These are phyloP conservation scores for Trichoderma afroharzianum DNA, from an alignment of 2,329 filamentous ascomycete species.

Conservation along the genomic window DNA sequence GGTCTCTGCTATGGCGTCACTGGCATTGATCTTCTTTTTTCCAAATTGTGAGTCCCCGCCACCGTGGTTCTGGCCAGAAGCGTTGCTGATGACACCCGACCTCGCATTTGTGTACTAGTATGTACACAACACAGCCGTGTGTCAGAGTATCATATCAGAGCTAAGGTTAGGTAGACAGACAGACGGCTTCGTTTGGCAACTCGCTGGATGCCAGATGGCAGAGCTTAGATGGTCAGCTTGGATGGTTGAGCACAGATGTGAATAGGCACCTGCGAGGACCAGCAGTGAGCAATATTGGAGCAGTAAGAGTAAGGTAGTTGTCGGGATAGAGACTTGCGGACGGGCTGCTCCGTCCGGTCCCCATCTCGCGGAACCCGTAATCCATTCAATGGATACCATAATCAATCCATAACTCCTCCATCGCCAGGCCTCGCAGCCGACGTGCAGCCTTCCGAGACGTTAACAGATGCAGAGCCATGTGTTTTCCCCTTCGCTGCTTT, in stretches of 20 bases:
- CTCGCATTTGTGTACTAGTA: not conserved
- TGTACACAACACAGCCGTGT: not conserved
- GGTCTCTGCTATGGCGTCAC: slow-evolving; percentile 30
- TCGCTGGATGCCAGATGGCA: not conserved
- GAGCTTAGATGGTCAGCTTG: not conserved
- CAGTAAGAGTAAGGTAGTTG: not conserved
- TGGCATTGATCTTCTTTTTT: slow-evolving; percentile 25
- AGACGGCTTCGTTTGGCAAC: not conserved
- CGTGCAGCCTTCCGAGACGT: not conserved
- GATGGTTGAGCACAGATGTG: not conserved
- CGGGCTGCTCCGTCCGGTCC: not conserved
- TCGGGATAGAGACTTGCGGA: not conserved
- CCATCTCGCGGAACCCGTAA: not conserved
- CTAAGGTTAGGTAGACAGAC: not conserved
- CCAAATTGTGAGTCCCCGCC: slow-evolving; percentile 26
- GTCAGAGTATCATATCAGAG: not conserved
- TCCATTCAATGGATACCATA: not conserved
- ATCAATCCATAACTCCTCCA: not conserved
- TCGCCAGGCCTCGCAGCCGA: not conserved
- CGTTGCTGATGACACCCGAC: slow-evolving; percentile 7
- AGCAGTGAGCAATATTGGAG: not conserved
- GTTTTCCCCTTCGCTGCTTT: not conserved
- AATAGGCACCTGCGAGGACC: not conserved
- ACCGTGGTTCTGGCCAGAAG: slow-evolving; percentile 9
- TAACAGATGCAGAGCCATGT: not conserved